Base-by-base conservation (phyloP, 2,329 filamentous ascomycete genomes). In the Cladosporium sp. region DNA sequence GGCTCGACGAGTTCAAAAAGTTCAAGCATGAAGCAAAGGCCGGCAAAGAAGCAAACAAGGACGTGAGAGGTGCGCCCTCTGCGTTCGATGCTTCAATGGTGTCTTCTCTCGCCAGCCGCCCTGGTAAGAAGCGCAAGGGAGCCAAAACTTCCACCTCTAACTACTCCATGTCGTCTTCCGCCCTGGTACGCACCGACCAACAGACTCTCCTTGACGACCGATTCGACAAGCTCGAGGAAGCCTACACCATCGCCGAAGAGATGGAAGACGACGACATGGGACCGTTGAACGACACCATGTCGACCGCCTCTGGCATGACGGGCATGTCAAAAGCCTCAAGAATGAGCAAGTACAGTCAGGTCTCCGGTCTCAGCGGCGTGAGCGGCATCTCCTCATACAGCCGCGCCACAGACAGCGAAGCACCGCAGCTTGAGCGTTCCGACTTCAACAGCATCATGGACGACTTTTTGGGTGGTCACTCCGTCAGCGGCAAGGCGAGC, bases 381-480 rank as follows among this genome's bases (percentile, higher is more conserved):
- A 70, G 66, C 48, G 68, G 67, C 3, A 62, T 70, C 22, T 62
- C 57, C 8, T 59, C 54, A 7, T 68, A 67, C 49, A 65, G 61
- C 19, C 56, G 59, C 5, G 60, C 61, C 25, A 65, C 62, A 3
- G 65, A 67, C 55, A 60, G 59, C n/a, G 65, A 67, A 56, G 72
- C 70, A 13, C 71, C 73, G 1, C 57, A 65, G 0, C 79, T 84
- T 8, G 72, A 88, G 32, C 77, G 89, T 39, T 74, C 78, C 33
- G 91, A 96, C 65, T 95, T 98, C 68, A 85, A 95, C 65, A 80
- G 76, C 54, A 89, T 97, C 65, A 83, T 98, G 76, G 92, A 97
- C 64, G 91, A 95, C 50, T 98, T 98, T 70, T 71, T 97, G 20
- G 86, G 83, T 7, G 83, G 76, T 29, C 85, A 88, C 64, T 80